Conservation (phyloP, 371 early-diverging fungal species). For the Circinella umbellata region DNA sequence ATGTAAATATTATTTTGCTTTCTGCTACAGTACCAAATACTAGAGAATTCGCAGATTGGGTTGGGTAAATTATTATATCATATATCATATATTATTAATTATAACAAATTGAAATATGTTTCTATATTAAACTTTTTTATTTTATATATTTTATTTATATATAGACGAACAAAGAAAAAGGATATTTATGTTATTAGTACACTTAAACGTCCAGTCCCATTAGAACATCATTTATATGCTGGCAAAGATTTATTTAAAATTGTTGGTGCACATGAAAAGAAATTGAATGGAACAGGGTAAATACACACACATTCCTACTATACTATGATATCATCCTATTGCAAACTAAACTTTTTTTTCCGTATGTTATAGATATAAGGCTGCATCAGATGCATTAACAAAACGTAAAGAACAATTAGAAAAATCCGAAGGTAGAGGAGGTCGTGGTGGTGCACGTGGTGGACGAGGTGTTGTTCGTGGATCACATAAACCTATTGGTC, state of each 20-base stretch:
- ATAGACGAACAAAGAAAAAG: conserved; percentile 92
- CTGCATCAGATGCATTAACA: conserved; percentile 63
- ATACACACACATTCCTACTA: no score
- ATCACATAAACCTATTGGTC: conserved; percentile 43
- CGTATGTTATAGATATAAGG: conserved; percentile 59
- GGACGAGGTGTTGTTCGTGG: conserved; percentile 54
- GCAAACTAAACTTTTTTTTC: background rate
- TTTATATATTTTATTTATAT: background rate
- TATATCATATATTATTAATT: no score
- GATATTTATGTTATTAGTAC: conserved; percentile 99
- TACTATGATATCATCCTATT: no score
- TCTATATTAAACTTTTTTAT: no score
- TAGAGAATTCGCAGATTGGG: conserved; percentile 99
- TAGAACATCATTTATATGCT: conserved; percentile 95
- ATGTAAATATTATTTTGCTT: conserved; percentile 92
- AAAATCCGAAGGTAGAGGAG: conserved; percentile 35
- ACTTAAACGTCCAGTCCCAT: conserved; percentile 94
- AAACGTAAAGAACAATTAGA: conserved; percentile 60
- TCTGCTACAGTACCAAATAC: conserved; percentile 99
- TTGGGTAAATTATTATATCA: no score
- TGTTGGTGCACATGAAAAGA: conserved; percentile 72
- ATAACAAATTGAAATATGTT: background rate
- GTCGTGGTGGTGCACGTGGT: conserved; percentile 55
- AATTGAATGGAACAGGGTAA: conserved; percentile 45
- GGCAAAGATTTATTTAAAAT: conserved; percentile 84